These are phyloP conservation scores for Aspergillus ustus DNA, from an alignment of 2,329 filamentous ascomycete genomes.

Conservation along the genomic window DNA sequence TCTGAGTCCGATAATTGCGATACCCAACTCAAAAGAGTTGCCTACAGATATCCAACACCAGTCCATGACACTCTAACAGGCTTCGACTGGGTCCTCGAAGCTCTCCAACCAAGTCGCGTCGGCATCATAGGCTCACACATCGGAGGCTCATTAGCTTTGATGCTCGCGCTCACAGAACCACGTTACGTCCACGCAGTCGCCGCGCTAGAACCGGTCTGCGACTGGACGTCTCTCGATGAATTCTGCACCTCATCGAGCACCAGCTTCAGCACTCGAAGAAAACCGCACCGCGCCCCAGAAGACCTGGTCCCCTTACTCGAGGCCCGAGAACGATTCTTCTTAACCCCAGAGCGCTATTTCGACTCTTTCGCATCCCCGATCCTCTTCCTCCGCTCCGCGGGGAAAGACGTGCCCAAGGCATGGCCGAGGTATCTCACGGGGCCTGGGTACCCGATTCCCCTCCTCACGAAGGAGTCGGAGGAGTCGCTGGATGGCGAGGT, in stretches of 20 bases:
- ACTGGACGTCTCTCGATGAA: constrained; percentile 49
- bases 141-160: constrained; percentile 48
- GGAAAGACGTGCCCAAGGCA: constrained; percentile 41
- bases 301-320: constrained; percentile 43
- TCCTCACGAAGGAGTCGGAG: constrained; percentile 23
- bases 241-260: constrained; percentile 31
- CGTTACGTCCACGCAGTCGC: constrained; percentile 39
- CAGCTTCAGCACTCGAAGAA: constrained; percentile 14
- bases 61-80: constrained; percentile 45
- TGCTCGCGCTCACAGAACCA: constrained; percentile 49
- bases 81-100: constrained; percentile 43
- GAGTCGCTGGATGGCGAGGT: background rate
- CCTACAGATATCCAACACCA: constrained; percentile 41
- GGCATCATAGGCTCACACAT: constrained; percentile 41
- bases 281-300: constrained; percentile 25
- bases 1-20: background rate
- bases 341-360: constrained; percentile 45
- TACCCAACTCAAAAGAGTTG: background rate
- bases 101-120: constrained; percentile 36
- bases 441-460: constrained; percentile 39
- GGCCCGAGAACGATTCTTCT: constrained; percentile 42
- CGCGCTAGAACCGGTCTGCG: constrained; percentile 41
- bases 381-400: constrained; percentile 48
- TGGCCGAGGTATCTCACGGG: constrained; percentile 42
- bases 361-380: constrained; percentile 50